Conservation (phyloP, 495 filamentous ascomycete species). For the Talaromyces nanjingensis region DNA sequence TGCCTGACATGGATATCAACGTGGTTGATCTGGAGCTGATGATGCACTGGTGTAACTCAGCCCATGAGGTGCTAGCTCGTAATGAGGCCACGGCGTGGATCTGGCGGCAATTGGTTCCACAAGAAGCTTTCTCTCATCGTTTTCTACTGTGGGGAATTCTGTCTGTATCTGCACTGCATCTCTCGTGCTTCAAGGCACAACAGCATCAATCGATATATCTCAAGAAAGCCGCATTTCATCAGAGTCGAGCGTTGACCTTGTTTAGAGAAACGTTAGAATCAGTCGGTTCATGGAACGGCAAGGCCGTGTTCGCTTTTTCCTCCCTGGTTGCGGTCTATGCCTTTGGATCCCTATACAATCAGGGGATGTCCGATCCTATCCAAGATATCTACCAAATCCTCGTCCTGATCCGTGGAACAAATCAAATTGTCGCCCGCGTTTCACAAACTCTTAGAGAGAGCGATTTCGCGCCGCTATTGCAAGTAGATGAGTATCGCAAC, state of each 20-base stretch:
- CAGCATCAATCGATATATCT: conserved; percentile 22
- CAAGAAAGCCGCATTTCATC: conserved; percentile 37
- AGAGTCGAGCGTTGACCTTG: conserved; percentile 36
- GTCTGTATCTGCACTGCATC: conserved; percentile 41
- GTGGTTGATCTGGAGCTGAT: conserved; percentile 33
- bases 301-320: neutral
- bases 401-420: neutral
- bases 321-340: neutral
- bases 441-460: neutral
- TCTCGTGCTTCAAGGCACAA: conserved; percentile 26
- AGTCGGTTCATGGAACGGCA: neutral
- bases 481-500: neutral
- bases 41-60: conserved; percentile 39
- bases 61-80: conserved; percentile 24
- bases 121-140: conserved; percentile 38
- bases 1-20: conserved; percentile 19
- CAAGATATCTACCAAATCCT: neutral
- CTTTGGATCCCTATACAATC: neutral
- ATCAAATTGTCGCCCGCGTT: neutral
- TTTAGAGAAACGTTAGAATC: conserved; percentile 28
- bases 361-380: neutral
- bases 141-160: conserved; percentile 48
- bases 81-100: conserved; percentile 13
- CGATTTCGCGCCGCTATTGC: neutral
- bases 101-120: neutral